These are phyloP conservation scores for Saturnispora galanensis DNA, from an alignment of 805 yeast species.

Conservation along the genomic window DNA sequence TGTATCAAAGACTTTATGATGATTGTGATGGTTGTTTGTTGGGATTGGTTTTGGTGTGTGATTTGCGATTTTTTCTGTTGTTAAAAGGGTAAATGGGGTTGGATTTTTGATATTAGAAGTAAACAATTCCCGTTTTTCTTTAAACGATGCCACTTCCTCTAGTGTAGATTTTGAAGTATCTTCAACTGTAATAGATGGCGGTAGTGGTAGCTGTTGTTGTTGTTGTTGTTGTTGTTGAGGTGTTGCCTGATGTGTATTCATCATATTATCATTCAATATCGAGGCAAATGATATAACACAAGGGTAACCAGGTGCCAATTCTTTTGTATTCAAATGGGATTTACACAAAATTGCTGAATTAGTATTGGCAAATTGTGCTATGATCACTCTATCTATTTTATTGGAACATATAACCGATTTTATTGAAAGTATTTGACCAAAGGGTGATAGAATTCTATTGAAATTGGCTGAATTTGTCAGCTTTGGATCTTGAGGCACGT, in stretches of 20 bases:
- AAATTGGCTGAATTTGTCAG: slow-evolving; percentile 45
- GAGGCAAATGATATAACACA: slow-evolving; percentile 81
- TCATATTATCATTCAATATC: slow-evolving; percentile 25
- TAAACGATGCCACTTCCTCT: too few relatives aligned
- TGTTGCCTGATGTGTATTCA: background rate
- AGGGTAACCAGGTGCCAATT: slow-evolving; percentile 67
- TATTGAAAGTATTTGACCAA: slow-evolving; percentile 53
- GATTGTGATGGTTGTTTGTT: background rate
- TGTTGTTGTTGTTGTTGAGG: slow-evolving; percentile 3
- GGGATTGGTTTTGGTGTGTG: background rate
- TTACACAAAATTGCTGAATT: slow-evolving; percentile 76
- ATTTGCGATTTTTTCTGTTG: background rate
- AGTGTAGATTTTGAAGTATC: background rate
- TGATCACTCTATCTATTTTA: slow-evolving; percentile 32
- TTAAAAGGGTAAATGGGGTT: background rate
- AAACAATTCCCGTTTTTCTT: too few relatives aligned
- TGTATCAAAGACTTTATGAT: slow-evolving; percentile 68
- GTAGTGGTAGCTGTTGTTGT: slow-evolving; percentile 4
- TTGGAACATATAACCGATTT: slow-evolving; percentile 40
- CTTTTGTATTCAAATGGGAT: slow-evolving; percentile 71
- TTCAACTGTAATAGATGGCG: background rate
- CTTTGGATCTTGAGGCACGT: slow-evolving; percentile 46
- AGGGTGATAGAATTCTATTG: slow-evolving; percentile 41
- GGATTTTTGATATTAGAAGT: background rate
- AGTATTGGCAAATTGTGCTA: slow-evolving; percentile 62